Evolutionary conservation across 306 rosid species (phyloP).

Genomic region (Albizia julibrissin): DNA sequence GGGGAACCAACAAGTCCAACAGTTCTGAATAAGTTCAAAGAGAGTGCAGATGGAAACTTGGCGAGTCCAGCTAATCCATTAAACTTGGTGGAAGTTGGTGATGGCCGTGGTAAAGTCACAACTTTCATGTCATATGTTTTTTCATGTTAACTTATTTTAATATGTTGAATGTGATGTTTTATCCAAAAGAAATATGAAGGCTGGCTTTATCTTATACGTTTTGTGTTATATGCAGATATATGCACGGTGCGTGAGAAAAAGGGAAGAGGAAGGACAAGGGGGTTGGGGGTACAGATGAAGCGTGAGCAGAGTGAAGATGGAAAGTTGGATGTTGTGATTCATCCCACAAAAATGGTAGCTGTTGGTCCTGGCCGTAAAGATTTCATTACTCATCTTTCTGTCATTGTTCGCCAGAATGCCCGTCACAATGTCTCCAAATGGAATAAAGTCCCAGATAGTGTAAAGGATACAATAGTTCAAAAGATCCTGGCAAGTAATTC

Average conservation of each 20-base stretch:
- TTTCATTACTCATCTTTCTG: constrained; percentile 46
- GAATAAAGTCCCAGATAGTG: constrained; percentile 39
- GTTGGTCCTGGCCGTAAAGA: constrained; percentile 51
- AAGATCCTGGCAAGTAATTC: constrained; percentile 39
- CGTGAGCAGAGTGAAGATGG: constrained; percentile 45
- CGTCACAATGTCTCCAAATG: constrained; percentile 38
- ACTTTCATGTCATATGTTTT: neutral
- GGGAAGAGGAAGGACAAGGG: constrained; percentile 42
- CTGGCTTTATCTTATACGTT: neutral
- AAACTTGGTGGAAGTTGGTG: constrained; percentile 5
- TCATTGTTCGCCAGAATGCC: constrained; percentile 44
- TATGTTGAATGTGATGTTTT: neutral
- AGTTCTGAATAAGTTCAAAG: constrained; percentile 11
- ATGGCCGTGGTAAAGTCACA: constrained; percentile 11
- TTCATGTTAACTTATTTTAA: neutral
- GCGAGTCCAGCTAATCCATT: neutral
- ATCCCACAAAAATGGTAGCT: constrained; percentile 44
- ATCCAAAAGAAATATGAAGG: no score
- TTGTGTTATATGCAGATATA: constrained; percentile 27
- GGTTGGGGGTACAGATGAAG: constrained; percentile 37
- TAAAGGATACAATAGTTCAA: constrained; percentile 40
- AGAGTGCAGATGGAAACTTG: constrained; percentile 17
- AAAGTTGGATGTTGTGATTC: constrained; percentile 50
- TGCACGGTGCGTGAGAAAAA: constrained; percentile 20
- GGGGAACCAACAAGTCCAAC: constrained; percentile 15